phyloP scores from a whole-genome alignment of 139 green algal species.

The Gonium pectorale region DNA sequence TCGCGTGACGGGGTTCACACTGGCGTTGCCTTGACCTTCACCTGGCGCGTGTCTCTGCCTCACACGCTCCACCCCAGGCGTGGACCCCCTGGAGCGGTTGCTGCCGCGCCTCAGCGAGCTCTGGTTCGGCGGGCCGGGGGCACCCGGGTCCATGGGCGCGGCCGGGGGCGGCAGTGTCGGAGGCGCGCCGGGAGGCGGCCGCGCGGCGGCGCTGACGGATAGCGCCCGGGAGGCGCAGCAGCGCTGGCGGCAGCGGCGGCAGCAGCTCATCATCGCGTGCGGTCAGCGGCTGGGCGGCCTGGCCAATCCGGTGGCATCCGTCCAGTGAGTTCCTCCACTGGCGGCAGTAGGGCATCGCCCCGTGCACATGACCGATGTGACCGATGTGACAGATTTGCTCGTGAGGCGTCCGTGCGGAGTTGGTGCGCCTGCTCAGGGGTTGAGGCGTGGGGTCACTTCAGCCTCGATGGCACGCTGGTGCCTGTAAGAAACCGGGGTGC shows the following conservation, averaged over 20 bases:
- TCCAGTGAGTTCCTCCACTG: slow-evolving; percentile 35
- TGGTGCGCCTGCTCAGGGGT: too few species aligned
- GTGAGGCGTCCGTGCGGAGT: too few species aligned
- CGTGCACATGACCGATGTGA: too few species aligned
- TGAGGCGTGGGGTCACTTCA: too few species aligned
- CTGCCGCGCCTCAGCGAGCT: slow-evolving; percentile 50
- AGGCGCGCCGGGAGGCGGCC: neutral
- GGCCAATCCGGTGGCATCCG: slow-evolving; percentile 14
- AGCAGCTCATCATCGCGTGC: slow-evolving; percentile 37
- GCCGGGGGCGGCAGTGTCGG: neutral
- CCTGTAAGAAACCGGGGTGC: too few species aligned
- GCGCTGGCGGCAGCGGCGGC: slow-evolving; percentile 47
- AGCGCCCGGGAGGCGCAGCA: slow-evolving; percentile 40
- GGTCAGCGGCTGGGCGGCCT: slow-evolving; percentile 24
- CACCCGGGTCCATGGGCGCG: neutral
- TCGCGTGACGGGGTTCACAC: too few species aligned
- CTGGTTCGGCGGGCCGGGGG: slow-evolving; percentile 53
- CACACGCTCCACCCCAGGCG: slow-evolving; percentile 25
- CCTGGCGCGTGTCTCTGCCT: neutral
- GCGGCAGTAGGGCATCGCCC: too few species aligned
- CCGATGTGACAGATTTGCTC: too few species aligned
- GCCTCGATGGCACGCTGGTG: too few species aligned
- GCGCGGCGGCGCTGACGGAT: slow-evolving; percentile 43
- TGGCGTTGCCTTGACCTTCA: too few species aligned
- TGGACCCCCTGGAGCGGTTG: slow-evolving; percentile 45